Conservation (phyloP, 768 basidiomycete species). For the Porphyrellus cyaneotinctus region DNA sequence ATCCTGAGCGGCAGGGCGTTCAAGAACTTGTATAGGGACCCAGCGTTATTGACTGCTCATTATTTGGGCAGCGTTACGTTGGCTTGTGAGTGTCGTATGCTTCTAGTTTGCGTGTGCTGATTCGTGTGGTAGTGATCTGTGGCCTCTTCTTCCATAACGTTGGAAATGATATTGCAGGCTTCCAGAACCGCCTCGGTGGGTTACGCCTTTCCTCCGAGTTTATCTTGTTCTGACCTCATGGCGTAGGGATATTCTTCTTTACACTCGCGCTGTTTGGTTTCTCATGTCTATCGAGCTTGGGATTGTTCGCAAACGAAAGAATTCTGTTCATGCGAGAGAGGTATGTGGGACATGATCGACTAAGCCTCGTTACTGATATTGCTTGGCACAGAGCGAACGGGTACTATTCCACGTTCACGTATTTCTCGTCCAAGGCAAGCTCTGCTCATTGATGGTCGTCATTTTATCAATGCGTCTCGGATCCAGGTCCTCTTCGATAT, state of each 20-base stretch:
- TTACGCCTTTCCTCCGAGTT: neutral
- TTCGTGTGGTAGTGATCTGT: constrained; percentile 60
- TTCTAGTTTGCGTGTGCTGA: neutral
- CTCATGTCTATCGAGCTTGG: constrained; percentile 90
- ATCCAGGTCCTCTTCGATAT: constrained; percentile 90
- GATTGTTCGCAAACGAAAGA: constrained; percentile 91
- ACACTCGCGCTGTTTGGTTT: constrained; percentile 95
- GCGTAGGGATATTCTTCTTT: constrained; percentile 90
- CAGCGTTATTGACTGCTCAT: constrained; percentile 85
- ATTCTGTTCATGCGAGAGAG: constrained; percentile 98
- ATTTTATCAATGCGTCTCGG: neutral
- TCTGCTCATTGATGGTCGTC: neutral
- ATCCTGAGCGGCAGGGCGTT: constrained; percentile 95
- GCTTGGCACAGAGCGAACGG: constrained; percentile 75
- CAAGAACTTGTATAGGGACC: constrained; percentile 97
- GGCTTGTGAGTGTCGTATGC: constrained; percentile 56
- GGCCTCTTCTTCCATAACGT: constrained; percentile 92
- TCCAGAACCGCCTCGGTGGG: constrained; percentile 91
- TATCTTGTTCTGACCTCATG: neutral
- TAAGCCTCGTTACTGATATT: neutral
- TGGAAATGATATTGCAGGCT: constrained; percentile 90
- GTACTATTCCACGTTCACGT: constrained; percentile 95
- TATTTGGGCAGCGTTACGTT: constrained; percentile 81
- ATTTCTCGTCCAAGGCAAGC: constrained; percentile 87
- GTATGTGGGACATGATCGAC: constrained; percentile 37